phyloP scores from a whole-genome alignment of 2,329 filamentous ascomycete species.

The Calonectria pteridis region DNA sequence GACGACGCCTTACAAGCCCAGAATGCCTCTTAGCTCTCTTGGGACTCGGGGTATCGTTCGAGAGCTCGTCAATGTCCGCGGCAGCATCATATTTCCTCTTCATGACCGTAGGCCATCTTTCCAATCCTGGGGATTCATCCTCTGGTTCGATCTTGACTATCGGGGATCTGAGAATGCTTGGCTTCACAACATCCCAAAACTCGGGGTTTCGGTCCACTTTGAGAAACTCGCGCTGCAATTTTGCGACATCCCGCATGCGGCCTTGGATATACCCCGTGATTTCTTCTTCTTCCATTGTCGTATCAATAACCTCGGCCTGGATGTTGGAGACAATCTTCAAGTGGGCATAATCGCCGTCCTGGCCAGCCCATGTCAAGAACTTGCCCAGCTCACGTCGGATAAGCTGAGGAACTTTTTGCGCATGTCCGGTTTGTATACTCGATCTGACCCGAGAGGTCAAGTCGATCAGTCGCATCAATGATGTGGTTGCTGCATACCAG shows the following conservation, averaged over 20 bases:
- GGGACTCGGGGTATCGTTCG: conserved; percentile 10
- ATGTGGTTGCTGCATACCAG: conserved; percentile 51
- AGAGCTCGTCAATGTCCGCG: conserved; percentile 28
- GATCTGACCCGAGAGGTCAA: conserved; percentile 52
- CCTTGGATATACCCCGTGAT: conserved; percentile 52
- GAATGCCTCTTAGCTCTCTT: conserved; percentile 19
- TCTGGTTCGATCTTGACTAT: conserved; percentile 36
- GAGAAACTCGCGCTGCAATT: conserved; percentile 53
- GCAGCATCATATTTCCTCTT: conserved; percentile 10
- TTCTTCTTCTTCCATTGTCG: conserved; percentile 40
- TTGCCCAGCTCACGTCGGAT: conserved; percentile 52
- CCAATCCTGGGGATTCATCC: conserved; percentile 20
- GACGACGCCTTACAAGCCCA: conserved; percentile 27
- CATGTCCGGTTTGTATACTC: conserved; percentile 51
- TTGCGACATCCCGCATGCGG: conserved; percentile 52
- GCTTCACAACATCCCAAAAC: conserved; percentile 49
- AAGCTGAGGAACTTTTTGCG: conserved; percentile 46
- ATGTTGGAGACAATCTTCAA: conserved; percentile 55
- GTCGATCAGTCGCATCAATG: conserved; percentile 55
- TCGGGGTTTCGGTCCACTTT: conserved; percentile 41
- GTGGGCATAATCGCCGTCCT: conserved; percentile 53
- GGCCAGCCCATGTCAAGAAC: conserved; percentile 57
- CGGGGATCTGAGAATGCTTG: conserved; percentile 35
- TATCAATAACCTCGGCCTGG: conserved; percentile 52
- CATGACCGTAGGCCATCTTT: conserved; percentile 18